Base-by-base conservation (phyloP, 2,329 filamentous ascomycete species). In the Aureobasidium sp. region DNA sequence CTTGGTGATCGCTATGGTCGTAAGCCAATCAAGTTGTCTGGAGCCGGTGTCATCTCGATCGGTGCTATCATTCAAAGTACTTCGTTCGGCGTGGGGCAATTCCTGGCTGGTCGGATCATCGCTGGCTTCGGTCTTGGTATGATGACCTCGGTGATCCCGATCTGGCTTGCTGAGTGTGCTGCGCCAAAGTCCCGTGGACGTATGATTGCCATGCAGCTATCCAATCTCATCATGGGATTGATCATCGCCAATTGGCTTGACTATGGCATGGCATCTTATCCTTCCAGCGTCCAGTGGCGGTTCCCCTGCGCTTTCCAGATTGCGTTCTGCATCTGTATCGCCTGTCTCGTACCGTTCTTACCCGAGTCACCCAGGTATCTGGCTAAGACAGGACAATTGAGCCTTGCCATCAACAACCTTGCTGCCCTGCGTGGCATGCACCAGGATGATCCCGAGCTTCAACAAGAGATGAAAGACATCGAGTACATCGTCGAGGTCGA, bases 251-350 rank as follows among this genome's bases (percentile, higher is more conserved):
- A 78, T 68, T 79, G 77, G 77, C 71, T 77, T 7, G 76, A 78
- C 54, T 79, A 74, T 29, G 77, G 85, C 53, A 84, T 85, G 1
- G 78, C 87, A 55, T 84, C 81, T 7, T 83, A 86, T 70, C 84
- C 87, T 71, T 84, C 84, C 65, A 66, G 75, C 38, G 70, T 85
- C 25, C 72, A 72, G 2, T 87, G 84, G 84, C 80, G 84, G 38
- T 85, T 87, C 74, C 84, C 84, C 4, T 84, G 85, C 48, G 82
- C 83, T 13, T 86, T 87, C 76, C 84, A 87, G 73, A 76, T 83
- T 42, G 68, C 85, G 51, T 85, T 85, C 68, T 84, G 79, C 51
- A 40, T 85, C 25, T 74, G 85, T 23, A 84, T 87, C n/a, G 77
- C 84, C 58, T 71, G 66, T 20, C 79, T 81, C 45, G 77, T 85